phyloP scores from a whole-genome alignment of 176 grass and related monocot genomes.

The Dendrocalamus sinicus region DNA sequence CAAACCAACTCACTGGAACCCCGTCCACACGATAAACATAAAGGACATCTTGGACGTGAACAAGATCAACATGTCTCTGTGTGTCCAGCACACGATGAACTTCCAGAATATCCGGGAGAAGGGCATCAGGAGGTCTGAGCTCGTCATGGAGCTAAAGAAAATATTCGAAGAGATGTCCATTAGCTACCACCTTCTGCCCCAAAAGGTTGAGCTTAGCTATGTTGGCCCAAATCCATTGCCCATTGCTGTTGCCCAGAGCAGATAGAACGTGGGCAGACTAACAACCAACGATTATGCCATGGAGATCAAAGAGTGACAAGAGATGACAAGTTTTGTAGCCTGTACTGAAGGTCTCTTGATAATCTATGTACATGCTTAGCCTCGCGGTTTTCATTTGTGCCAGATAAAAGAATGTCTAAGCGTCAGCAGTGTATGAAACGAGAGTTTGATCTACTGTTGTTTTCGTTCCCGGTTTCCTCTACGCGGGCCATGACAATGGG shows the following conservation, averaged over 20 bases:
- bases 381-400: not conserved
- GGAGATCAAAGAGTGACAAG: not conserved
- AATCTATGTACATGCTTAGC: constrained; percentile 20
- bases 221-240: constrained; percentile 54
- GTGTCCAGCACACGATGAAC: constrained; percentile 89
- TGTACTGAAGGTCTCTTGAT: not conserved
- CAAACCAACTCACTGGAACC: constrained; percentile 86
- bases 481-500: not conserved
- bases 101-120: constrained; percentile 92
- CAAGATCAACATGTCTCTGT: constrained; percentile 84
- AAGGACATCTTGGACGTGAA: constrained; percentile 85
- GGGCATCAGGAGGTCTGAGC: constrained; percentile 73
- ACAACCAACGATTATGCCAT: not conserved
- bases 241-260: constrained; percentile 43
- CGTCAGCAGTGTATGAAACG: not conserved
- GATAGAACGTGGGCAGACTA: constrained; percentile 30
- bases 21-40: constrained; percentile 70
- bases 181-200: constrained; percentile 66
- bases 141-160: constrained; percentile 84
- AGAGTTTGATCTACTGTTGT: not conserved
- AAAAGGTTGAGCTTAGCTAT: constrained; percentile 75
- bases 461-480: not conserved
- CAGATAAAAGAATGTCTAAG: not conserved
- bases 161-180: constrained; percentile 86
- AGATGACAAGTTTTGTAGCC: not conserved